Evolutionary conservation across 441 rosid species (phyloP).

Genomic region (Daphne laureola): DNA sequence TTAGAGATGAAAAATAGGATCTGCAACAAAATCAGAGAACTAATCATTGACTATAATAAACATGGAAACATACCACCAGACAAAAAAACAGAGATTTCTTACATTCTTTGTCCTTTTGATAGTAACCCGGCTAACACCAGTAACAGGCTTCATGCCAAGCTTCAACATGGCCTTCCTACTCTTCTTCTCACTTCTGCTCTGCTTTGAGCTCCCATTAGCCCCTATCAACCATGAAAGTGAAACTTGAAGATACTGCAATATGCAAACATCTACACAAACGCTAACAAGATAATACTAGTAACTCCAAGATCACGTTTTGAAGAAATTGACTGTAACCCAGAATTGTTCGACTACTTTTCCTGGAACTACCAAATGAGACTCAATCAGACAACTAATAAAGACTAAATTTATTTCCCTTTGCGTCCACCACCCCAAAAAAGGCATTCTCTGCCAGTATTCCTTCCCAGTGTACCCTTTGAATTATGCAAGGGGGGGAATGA

Average conservation of each 20-base stretch:
- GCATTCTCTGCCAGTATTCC: no score
- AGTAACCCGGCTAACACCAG: slow-evolving; percentile 42
- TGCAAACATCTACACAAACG: neutral
- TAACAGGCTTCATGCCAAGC: slow-evolving; percentile 46
- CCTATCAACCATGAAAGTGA: slow-evolving; percentile 19
- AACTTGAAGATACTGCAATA: neutral
- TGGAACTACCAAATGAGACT: no score
- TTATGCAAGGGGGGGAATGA: no score
- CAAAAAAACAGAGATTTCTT: neutral
- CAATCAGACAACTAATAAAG: no score
- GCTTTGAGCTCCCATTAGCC: slow-evolving; percentile 45
- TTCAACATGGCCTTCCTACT: slow-evolving; percentile 55
- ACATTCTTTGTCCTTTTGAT: slow-evolving; percentile 53
- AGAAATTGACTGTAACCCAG: neutral
- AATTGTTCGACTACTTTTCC: neutral
- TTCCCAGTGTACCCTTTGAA: no score
- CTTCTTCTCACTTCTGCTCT: slow-evolving; percentile 57
- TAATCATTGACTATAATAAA: neutral
- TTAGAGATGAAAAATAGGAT: slow-evolving; percentile 54
- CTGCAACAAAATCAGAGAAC: slow-evolving; percentile 20
- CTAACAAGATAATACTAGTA: neutral
- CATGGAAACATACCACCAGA: neutral
- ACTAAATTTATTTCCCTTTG: no score
- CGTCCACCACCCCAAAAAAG: no score
- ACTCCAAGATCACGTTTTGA: neutral